phyloP scores from a whole-genome alignment of 2,329 filamentous ascomycete species.

The Trichothecium sympodiale region DNA sequence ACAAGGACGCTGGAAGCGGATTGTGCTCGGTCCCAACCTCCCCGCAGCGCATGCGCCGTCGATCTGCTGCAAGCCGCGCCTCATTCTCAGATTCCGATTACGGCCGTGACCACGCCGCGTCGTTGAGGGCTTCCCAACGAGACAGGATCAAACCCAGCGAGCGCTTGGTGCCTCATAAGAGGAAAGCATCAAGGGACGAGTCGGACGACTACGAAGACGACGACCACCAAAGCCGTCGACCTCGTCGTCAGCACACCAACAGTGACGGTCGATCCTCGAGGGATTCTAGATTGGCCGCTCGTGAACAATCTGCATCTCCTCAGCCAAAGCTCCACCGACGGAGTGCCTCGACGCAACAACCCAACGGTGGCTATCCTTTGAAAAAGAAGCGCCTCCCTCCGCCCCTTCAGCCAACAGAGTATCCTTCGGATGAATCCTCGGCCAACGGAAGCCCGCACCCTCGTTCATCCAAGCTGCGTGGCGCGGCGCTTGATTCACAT shows the following conservation, averaged over 20 bases:
- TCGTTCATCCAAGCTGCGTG: slow-evolving; percentile 46
- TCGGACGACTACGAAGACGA: slow-evolving; percentile 50
- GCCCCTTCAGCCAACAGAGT: slow-evolving; percentile 50
- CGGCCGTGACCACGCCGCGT: slow-evolving; percentile 4
- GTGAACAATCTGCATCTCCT: slow-evolving; percentile 46
- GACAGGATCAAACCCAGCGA: slow-evolving; percentile 38
- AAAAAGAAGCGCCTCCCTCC: slow-evolving; percentile 54
- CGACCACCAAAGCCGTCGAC: slow-evolving; percentile 35
- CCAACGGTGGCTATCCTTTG: slow-evolving; percentile 40
- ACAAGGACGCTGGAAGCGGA: slow-evolving; percentile 43
- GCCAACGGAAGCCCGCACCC: slow-evolving; percentile 48
- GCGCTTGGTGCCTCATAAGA: slow-evolving; percentile 35
- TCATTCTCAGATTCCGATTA: slow-evolving; percentile 48
- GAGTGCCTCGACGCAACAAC: slow-evolving; percentile 52
- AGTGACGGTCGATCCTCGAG: slow-evolving; percentile 22
- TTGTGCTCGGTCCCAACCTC: slow-evolving; percentile 49
- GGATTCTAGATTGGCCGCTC: slow-evolving; percentile 20
- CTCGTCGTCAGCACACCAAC: slow-evolving; percentile 40
- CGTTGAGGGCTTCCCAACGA: slow-evolving; percentile 32
- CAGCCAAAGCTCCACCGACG: slow-evolving; percentile 47
- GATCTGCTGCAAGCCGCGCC: slow-evolving; percentile 14
- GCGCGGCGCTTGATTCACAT: slow-evolving; percentile 44
- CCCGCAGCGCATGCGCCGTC: slow-evolving; percentile 17
- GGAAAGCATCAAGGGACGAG: slow-evolving; percentile 41
- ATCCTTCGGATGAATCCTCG: slow-evolving; percentile 58